Evolutionary conservation across 2,329 filamentous ascomycete species (phyloP).

Genomic region (Hymenoscyphus scutula): DNA sequence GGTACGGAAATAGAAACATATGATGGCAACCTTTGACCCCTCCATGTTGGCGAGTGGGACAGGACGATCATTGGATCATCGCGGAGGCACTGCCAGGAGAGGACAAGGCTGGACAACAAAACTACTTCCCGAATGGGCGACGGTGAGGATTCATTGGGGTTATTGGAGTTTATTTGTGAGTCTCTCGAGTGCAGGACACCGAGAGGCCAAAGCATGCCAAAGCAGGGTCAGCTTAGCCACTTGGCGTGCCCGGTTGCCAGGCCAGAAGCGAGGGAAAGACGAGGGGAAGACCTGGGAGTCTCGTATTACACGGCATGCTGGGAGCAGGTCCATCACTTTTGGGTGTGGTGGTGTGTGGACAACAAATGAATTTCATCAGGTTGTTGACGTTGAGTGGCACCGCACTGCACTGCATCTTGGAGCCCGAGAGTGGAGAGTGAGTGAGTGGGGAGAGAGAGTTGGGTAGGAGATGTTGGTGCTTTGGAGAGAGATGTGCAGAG

Average conservation of each 20-base stretch:
- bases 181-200: neutral
- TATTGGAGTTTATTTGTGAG: no score
- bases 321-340: neutral
- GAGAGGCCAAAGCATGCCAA: neutral
- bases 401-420: neutral
- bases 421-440: neutral
- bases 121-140: neutral
- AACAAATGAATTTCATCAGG: neutral
- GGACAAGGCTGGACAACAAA: neutral
- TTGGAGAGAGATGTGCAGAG: neutral
- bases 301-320: slow-evolving; percentile 4
- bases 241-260: neutral
- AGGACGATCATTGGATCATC: neutral
- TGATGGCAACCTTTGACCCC: neutral
- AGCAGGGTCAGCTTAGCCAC: neutral
- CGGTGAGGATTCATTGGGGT: neutral
- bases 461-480: neutral
- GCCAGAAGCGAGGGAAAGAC: neutral
- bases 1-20: slow-evolving; percentile 5
- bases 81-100: neutral
- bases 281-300: neutral
- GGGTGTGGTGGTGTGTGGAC: neutral
- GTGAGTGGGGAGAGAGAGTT: neutral
- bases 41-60: neutral
- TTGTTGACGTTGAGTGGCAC: neutral